These are phyloP conservation scores for Priceomyces carsonii DNA, from an alignment of 805 yeast species.

Conservation along the genomic window DNA sequence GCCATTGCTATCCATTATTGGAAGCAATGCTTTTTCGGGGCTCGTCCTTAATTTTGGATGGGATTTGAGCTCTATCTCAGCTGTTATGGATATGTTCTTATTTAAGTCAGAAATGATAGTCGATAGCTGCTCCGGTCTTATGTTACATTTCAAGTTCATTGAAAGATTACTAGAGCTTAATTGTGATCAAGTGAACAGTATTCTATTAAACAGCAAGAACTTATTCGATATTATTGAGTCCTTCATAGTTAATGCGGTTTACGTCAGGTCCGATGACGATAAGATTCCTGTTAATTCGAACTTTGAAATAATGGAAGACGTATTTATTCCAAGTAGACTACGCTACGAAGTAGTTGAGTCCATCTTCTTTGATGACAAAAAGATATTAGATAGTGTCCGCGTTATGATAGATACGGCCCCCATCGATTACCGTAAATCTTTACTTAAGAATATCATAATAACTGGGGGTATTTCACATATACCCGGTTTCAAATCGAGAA, in stretches of 20 bases:
- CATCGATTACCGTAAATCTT: conserved; percentile 19
- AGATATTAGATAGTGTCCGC: conserved; percentile 8
- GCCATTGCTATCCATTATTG: conserved; percentile 19
- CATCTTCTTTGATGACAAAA: conserved; percentile 7
- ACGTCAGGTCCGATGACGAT: conserved; percentile 9
- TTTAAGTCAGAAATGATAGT: conserved; percentile 5
- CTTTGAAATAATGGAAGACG: conserved; percentile 13
- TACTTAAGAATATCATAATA: conserved; percentile 21
- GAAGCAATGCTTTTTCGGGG: conserved; percentile 21
- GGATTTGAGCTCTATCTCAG: conserved; percentile 18
- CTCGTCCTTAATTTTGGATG: conserved; percentile 32
- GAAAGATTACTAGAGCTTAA: conserved; percentile 13
- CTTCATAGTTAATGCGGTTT: conserved; percentile 15
- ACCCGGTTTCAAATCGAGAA: conserved; percentile 21
- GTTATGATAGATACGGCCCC: conserved; percentile 10
- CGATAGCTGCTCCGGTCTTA: conserved; percentile 12
- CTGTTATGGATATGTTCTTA: conserved; percentile 24
- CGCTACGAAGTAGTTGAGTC: conserved; percentile 15
- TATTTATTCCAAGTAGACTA: conserved; percentile 12
- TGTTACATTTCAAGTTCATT: conserved; percentile 19
- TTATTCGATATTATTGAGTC: conserved; percentile 18
- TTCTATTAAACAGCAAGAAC: conserved; percentile 9
- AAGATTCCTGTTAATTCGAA: conserved; percentile 1
- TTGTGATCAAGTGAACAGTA: conserved; percentile 8
- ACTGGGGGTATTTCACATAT: conserved; percentile 25